Conservation (phyloP, 768 basidiomycete genomes). For the Lactarius pseudohatsudake region DNA sequence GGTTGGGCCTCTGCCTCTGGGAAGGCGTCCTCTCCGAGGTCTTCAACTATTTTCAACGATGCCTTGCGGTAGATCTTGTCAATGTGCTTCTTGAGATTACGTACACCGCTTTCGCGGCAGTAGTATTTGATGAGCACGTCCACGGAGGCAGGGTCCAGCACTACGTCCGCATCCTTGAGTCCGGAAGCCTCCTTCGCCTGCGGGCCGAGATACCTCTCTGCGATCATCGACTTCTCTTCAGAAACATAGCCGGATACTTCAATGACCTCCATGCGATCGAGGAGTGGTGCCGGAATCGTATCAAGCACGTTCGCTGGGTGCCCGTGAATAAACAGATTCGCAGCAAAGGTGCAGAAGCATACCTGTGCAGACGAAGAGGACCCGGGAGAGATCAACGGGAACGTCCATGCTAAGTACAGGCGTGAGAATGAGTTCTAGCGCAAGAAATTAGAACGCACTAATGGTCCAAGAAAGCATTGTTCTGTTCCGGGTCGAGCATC, state of each 20-base stretch:
- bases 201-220: slow-evolving; percentile 83
- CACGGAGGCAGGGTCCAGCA: slow-evolving; percentile 72
- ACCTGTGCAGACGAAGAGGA: slow-evolving; percentile 95
- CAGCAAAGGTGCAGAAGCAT: slow-evolving; percentile 22
- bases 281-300: slow-evolving; percentile 89
- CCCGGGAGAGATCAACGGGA: slow-evolving; percentile 92
- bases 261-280: slow-evolving; percentile 95
- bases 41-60: slow-evolving; percentile 85
- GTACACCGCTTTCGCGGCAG: slow-evolving; percentile 94
- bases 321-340: slow-evolving; percentile 8
- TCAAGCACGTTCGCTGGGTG: slow-evolving; percentile 78
- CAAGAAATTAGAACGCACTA: slow-evolving; percentile 58
- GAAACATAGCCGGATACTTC: slow-evolving; percentile 94
- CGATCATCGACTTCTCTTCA: slow-evolving; percentile 89
- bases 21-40: slow-evolving; percentile 83
- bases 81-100: slow-evolving; percentile 97
- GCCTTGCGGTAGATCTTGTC: slow-evolving; percentile 99
- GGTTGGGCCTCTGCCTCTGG: slow-evolving; percentile 58
- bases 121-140: slow-evolving; percentile 95
- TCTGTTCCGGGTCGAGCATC: slow-evolving; percentile 95
- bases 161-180: slow-evolving; percentile 79
- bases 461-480: slow-evolving; percentile 90
- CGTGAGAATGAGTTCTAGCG: not conserved
- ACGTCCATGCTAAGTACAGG: slow-evolving; percentile 78
- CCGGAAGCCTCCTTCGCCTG: slow-evolving; percentile 93